These are phyloP conservation scores for Geotrichum histeridarum DNA, from an alignment of 1,139 yeast genomes.

Conservation along the genomic window DNA sequence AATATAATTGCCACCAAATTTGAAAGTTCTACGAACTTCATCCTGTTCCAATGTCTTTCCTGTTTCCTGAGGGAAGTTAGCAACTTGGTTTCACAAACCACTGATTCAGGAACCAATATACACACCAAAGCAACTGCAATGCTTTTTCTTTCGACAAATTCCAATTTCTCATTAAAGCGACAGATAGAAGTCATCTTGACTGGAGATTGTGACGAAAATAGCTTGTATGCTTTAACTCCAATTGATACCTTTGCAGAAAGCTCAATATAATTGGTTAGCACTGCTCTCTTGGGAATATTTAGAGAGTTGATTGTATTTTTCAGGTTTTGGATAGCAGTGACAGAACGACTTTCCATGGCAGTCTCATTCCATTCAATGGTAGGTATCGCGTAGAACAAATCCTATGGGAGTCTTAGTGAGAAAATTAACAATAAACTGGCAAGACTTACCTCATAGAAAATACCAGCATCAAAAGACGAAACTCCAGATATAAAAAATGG, in stretches of 20 bases:
- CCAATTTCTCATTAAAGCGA: not conserved
- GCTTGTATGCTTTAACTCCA: conserved; percentile 65
- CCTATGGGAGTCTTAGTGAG: conserved; percentile 1
- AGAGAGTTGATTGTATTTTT: conserved; percentile 1
- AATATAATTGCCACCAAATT: conserved; percentile 46
- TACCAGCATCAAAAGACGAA: conserved; percentile 9
- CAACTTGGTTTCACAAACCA: not conserved
- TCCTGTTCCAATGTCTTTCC: conserved; percentile 43
- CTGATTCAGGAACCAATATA: not conserved
- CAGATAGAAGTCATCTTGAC: conserved; percentile 44
- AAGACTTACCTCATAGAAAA: conserved; percentile 13
- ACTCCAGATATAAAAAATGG: conserved; percentile 14
- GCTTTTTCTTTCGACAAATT: conserved; percentile 50
- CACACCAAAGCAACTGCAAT: conserved; percentile 29
- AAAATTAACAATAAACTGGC: not conserved
- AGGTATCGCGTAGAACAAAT: conserved; percentile 9
- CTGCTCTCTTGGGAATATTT: conserved; percentile 53
- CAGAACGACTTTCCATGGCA: conserved; percentile 2
- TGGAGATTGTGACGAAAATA: conserved; percentile 52
- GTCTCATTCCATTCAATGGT: conserved; percentile 9
- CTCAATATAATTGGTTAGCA: conserved; percentile 56
- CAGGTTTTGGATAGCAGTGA: conserved; percentile 4
- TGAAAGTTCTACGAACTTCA: conserved; percentile 39
- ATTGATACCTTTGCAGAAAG: conserved; percentile 51
- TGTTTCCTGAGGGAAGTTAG: conserved; percentile 29